Conservation (phyloP, 169 alveolate genomes). For the Cryptosporidium ubiquitum region DNA sequence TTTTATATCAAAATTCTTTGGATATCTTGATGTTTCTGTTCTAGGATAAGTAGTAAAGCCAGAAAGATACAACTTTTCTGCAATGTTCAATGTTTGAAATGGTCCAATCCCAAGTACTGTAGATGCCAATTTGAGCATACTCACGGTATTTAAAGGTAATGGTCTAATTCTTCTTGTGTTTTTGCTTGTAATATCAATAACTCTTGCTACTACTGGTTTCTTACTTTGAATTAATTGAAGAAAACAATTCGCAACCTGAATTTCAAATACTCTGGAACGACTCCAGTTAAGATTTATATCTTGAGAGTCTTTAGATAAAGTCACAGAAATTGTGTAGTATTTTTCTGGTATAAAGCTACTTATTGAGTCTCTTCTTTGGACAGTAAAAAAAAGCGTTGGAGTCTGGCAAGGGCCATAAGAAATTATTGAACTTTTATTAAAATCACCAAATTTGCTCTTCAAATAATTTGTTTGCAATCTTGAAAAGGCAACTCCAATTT, state of each 20-base stretch:
- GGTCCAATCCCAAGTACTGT: conserved; percentile 91
- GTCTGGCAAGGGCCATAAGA: conserved; percentile 98
- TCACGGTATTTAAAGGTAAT: conserved; percentile 92
- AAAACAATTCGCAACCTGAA: conserved; percentile 70
- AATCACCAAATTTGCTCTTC: conserved; percentile 87
- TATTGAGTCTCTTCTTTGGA: conserved; percentile 92
- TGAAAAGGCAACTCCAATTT: conserved; percentile 87
- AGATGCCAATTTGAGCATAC: conserved; percentile 91
- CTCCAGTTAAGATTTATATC: conserved; percentile 81
- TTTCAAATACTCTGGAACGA: conserved; percentile 83
- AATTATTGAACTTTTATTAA: conserved; percentile 86
- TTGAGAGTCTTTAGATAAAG: conserved; percentile 44
- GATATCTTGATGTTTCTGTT: conserved; percentile 93
- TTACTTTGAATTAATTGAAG: conserved; percentile 19
- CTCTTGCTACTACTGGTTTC: conserved; percentile 75
- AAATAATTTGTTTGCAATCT: conserved; percentile 82
- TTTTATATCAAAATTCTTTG: conserved; percentile 87
- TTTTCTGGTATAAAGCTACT: conserved; percentile 90
- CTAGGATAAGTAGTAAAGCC: conserved; percentile 96
- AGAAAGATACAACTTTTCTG: conserved; percentile 93
- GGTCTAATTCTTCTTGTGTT: conserved; percentile 85
- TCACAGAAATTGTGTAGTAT: conserved; percentile 84
- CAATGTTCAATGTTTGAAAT: conserved; percentile 91
- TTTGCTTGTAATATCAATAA: conserved; percentile 71
- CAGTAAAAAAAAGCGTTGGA: conserved; percentile 97